Conservation (phyloP, 768 basidiomycete genomes). For the Calocera cornea region DNA sequence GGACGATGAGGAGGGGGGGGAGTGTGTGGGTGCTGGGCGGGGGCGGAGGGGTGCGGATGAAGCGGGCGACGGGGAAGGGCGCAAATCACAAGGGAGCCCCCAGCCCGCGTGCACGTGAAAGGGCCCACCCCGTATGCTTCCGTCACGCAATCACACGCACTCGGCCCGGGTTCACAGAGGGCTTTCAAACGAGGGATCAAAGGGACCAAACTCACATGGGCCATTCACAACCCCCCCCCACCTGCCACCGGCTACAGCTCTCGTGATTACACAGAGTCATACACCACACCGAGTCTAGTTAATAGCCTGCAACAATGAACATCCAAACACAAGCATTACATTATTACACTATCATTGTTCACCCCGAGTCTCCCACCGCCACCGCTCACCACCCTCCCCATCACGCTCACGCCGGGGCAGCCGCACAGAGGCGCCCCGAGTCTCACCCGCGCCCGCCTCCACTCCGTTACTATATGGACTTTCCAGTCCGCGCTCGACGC, state of each 20-base stretch:
- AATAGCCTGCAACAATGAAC: too few relatives aligned
- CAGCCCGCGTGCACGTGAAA: not conserved
- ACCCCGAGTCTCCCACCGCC: not conserved
- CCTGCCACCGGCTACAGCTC: too few relatives aligned
- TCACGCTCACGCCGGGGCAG: not conserved
- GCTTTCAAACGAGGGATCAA: not conserved
- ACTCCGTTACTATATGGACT: not conserved
- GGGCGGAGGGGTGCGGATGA: not conserved
- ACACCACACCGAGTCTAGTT: too few relatives aligned
- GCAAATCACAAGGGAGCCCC: not conserved
- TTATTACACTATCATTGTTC: not conserved
- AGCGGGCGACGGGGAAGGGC: not conserved
- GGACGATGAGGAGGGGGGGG: not conserved
- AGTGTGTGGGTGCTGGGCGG: not conserved
- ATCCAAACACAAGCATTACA: not conserved
- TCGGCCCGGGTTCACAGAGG: constrained; percentile 4
- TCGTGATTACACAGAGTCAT: too few relatives aligned
- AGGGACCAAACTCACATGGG: too few relatives aligned
- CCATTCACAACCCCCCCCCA: too few relatives aligned
- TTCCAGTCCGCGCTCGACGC: constrained; percentile 59
- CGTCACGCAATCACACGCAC: not conserved
- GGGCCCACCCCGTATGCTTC: not conserved
- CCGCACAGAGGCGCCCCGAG: not conserved
- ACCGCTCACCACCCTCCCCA: not conserved
- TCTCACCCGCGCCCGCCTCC: not conserved